phyloP scores from a whole-genome alignment of 331 rosid genomes.

The Erythrophleum ivorense region DNA sequence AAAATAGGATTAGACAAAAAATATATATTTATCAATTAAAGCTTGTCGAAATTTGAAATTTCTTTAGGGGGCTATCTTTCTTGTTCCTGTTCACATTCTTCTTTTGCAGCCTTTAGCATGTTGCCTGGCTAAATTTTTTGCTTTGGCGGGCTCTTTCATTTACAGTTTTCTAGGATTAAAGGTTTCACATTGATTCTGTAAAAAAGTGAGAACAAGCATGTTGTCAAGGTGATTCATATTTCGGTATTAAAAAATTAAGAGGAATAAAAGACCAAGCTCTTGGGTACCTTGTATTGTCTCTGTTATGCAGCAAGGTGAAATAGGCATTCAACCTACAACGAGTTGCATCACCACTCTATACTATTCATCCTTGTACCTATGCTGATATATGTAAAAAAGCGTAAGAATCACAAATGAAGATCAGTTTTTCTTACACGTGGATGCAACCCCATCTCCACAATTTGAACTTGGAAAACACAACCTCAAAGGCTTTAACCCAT shows the following conservation, averaged over 20 bases:
- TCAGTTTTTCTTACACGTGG: too few species aligned
- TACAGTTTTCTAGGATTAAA: neutral
- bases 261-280: too few species aligned
- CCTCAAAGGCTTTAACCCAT: too few species aligned
- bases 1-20: neutral
- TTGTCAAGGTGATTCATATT: neutral
- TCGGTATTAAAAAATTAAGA: neutral
- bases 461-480: too few species aligned
- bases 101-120: conserved; percentile 10
- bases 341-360: too few species aligned
- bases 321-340: too few species aligned
- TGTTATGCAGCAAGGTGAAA: too few species aligned
- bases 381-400: too few species aligned
- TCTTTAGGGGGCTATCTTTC: neutral
- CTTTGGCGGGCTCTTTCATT: neutral
- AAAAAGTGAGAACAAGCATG: conserved; percentile 6
- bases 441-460: too few species aligned
- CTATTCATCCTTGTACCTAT: too few species aligned
- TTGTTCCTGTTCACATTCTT: neutral
- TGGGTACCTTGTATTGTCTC: too few species aligned
- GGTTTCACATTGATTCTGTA: conserved; percentile 11
- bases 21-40: neutral
- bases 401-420: too few species aligned
- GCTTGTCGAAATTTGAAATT: neutral
- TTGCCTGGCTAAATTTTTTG: neutral